Base-by-base conservation (phyloP, 768 basidiomycete species). In the Mycena rosella region DNA sequence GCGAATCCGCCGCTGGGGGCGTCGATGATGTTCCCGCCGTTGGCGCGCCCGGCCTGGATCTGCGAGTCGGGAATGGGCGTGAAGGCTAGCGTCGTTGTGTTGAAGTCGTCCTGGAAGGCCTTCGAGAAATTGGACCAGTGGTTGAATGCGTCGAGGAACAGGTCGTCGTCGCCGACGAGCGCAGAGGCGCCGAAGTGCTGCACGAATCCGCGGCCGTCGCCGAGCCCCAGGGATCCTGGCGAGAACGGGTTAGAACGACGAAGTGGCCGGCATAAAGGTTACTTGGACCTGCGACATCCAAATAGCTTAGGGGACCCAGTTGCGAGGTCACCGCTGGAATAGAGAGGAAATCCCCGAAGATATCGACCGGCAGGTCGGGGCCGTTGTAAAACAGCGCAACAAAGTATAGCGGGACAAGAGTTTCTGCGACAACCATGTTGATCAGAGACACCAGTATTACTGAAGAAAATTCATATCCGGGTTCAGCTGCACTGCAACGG, bases 261-360 rank as follows among this genome's bases (percentile, higher is more conserved):
- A 44, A n/a, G 14, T 5, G 11, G 13, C 3, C 3, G 14, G 17
- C 7, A 20, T 18, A 44, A 11, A 44, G 18, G n/a, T 14, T 44
- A 44, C n/a, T n/a, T n/a, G n/a, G n/a, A n/a, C 42, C 42, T 44
- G 42, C 70, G 5, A 80, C 76, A 55, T 82, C 80, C 17, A 77
- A 63, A 52, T 83, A 84, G 67, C 81, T 82, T 38, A 78, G 63
- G 15, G 81, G 75, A 0, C 74, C 74, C 2, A 82, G 65, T 24
- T 74, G 58, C 13, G 72, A 72, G 17, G 61, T 66, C 24, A 73
- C 68, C 0, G 78, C 61, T 10, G 82, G 81, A 34, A 84, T 78
- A n/a, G 78, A 71, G 27, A 83, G 74, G 67, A 84, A 81, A 44
- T 82, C 80, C 4, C 78, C 78, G 65, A 81, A 84, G 24, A 80